Evolutionary conservation across 192 early-diverging fungal species (phyloP).

Genomic region (Backusella australiensis): DNA sequence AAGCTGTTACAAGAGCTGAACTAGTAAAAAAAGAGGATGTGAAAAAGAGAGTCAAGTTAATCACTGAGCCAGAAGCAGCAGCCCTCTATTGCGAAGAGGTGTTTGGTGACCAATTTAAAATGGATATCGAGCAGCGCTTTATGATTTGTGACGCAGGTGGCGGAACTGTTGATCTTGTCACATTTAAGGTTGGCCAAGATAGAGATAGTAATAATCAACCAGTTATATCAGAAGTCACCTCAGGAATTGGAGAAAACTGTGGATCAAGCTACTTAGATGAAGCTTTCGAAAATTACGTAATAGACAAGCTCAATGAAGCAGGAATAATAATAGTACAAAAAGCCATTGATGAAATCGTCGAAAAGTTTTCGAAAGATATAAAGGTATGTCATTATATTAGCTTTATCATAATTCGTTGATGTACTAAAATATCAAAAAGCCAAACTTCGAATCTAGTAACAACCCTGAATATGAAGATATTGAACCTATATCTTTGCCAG

Average conservation of each 20-base stretch:
- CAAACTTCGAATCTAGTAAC: constrained; percentile 47
- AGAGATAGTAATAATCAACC: constrained; percentile 34
- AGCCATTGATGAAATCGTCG: background rate
- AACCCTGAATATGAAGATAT: constrained; percentile 51
- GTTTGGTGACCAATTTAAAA: constrained; percentile 48
- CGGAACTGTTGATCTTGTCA: constrained; percentile 55
- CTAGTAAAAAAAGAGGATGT: constrained; percentile 43
- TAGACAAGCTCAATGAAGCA: background rate
- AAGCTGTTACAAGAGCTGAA: constrained; percentile 49
- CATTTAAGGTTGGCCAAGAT: constrained; percentile 48
- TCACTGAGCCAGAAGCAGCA: constrained; percentile 52
- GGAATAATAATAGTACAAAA: background rate
- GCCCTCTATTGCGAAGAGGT: constrained; percentile 53
- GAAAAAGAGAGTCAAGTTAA: constrained; percentile 43
- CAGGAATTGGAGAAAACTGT: constrained; percentile 44
- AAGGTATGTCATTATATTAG: background rate
- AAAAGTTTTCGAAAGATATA: constrained; percentile 1
- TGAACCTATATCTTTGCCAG: constrained; percentile 49
- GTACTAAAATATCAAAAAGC: background rate
- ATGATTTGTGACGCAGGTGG: constrained; percentile 59
- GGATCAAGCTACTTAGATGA: constrained; percentile 24
- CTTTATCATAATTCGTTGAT: background rate
- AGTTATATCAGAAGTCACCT: constrained; percentile 42
- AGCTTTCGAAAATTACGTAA: background rate
- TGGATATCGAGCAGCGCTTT: constrained; percentile 47